These are phyloP conservation scores for Hypoxylon sp. DNA, from an alignment of 2,329 filamentous ascomycete species.

Conservation along the genomic window DNA sequence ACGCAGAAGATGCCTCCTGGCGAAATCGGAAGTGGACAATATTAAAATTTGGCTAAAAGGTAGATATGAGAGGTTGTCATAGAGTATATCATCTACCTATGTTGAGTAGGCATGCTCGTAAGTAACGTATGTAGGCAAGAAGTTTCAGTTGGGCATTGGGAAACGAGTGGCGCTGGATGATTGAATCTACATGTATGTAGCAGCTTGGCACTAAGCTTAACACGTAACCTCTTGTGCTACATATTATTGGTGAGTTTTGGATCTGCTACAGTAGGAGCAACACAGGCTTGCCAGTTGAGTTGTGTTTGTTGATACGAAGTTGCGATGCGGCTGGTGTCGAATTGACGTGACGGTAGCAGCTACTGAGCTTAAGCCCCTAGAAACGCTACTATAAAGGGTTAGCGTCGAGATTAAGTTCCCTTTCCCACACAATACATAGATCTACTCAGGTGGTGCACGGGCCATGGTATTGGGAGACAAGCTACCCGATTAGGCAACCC, in stretches of 20 bases:
- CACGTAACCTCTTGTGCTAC: background rate
- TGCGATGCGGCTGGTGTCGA: constrained; percentile 16
- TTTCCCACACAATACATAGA: constrained; percentile 25
- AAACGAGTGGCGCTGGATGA: background rate
- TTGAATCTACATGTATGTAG: too few species aligned
- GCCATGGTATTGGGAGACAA: constrained; percentile 14
- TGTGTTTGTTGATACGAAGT: constrained; percentile 4
- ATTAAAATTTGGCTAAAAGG: background rate
- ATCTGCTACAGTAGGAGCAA: constrained; percentile 6
- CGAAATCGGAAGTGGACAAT: background rate
- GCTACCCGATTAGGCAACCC: constrained; percentile 17
- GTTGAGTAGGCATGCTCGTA: background rate
- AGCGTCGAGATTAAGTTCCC: constrained; percentile 18
- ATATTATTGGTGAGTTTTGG: constrained; percentile 6
- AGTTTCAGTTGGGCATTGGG: background rate
- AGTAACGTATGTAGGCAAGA: constrained; percentile 3
- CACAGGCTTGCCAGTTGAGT: background rate
- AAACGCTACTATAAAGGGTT: constrained; percentile 20
- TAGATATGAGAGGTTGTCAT: background rate
- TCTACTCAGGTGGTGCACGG: constrained; percentile 13
- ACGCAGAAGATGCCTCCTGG: background rate
- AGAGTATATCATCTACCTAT: constrained; percentile 1
- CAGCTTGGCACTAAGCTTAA: background rate
- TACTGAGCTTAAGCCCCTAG: background rate
- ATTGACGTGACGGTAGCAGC: background rate